Conservation (phyloP, 2,329 filamentous ascomycete species). For the Hypocrella siamensis region DNA sequence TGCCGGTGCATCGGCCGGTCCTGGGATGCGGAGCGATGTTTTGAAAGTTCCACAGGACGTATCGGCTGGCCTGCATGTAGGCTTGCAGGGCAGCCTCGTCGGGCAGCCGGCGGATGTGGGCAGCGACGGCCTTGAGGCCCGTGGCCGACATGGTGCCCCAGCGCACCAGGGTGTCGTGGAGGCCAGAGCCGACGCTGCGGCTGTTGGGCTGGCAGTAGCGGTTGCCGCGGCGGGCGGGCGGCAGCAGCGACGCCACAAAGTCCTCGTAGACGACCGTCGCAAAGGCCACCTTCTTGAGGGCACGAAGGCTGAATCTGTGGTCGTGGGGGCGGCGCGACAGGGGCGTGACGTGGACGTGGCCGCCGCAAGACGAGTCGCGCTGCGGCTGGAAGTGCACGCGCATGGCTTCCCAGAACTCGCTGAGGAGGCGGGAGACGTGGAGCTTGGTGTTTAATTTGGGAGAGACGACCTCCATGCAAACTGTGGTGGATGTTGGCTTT, state of each 20-base stretch:
- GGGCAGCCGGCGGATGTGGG: slow-evolving; percentile 11
- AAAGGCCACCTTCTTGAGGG: slow-evolving; percentile 21
- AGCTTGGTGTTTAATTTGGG: slow-evolving; percentile 20
- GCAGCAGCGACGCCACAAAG: slow-evolving; percentile 16
- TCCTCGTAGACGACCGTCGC: slow-evolving; percentile 19
- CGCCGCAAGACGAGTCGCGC: slow-evolving; percentile 18
- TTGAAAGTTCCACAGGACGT: slow-evolving; percentile 24
- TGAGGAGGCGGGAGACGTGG: slow-evolving; percentile 15
- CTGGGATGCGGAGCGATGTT: slow-evolving; percentile 21
- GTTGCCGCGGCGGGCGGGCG: slow-evolving; percentile 17
- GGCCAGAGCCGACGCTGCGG: slow-evolving; percentile 14
- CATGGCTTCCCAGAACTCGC: slow-evolving; percentile 26
- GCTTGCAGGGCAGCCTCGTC: slow-evolving; percentile 16
- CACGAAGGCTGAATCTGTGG: slow-evolving; percentile 19
- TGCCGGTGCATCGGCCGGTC: slow-evolving; percentile 20
- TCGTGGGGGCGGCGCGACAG: slow-evolving; percentile 12
- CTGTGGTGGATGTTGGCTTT: slow-evolving; percentile 6
- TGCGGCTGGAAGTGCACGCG: slow-evolving; percentile 22
- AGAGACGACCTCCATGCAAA: slow-evolving; percentile 25
- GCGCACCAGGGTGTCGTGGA: slow-evolving; percentile 11
- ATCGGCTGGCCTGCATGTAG: slow-evolving; percentile 23
- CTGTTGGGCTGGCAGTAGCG: slow-evolving; percentile 19
- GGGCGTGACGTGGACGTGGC: slow-evolving; percentile 24
- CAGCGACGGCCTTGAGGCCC: slow-evolving; percentile 13
- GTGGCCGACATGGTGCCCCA: slow-evolving; percentile 11